Percentiles rank a stretch among this genome's conserved stretches.
These are phyloP conservation scores for Nothophytophthora sp. DNA, from an alignment of 352 stramenopile species.

Conservation along the genomic window DNA sequence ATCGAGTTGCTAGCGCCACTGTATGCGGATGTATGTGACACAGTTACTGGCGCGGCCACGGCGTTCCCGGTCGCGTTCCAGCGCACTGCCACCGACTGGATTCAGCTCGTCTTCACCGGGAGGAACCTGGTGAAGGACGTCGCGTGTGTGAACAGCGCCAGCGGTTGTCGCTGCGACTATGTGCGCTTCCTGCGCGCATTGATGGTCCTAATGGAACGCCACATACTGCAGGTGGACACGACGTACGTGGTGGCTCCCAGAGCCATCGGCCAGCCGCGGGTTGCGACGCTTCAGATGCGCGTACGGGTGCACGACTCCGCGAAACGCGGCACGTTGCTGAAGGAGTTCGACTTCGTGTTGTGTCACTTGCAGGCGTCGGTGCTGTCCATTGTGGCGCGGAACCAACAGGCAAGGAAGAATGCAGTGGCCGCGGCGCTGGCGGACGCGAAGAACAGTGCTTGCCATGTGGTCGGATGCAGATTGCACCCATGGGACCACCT, in stretches of 20 bases:
- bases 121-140: slow-evolving; percentile 37
- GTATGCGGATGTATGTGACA: slow-evolving; percentile 23
- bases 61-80: slow-evolving; percentile 26
- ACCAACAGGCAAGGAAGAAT: slow-evolving; percentile 13
- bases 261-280: slow-evolving; percentile 1
- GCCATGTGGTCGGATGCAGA: slow-evolving; percentile 68
- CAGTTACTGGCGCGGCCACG: not conserved
- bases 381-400: slow-evolving; percentile 33
- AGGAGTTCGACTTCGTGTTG: slow-evolving; percentile 63
- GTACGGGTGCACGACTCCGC: slow-evolving; percentile 42
- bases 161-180: slow-evolving; percentile 49
- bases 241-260: slow-evolving; percentile 44
- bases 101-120: slow-evolving; percentile 36
- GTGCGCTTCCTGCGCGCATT: slow-evolving; percentile 43
- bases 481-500: slow-evolving; percentile 37
- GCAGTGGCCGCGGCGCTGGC: slow-evolving; percentile 18
- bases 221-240: slow-evolving; percentile 33
- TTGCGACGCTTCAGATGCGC: slow-evolving; percentile 57
- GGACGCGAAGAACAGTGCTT: slow-evolving; percentile 41
- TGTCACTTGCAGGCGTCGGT: slow-evolving; percentile 54
- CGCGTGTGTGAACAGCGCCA: slow-evolving; percentile 43
- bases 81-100: slow-evolving; percentile 26
- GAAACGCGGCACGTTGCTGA: slow-evolving; percentile 26
- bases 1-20: slow-evolving; percentile 42
- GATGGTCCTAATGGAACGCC: slow-evolving; percentile 44